A percentile compares a stretch with the other conserved stretches of the same genome.
These are phyloP conservation scores for Zychaea mexicana DNA, from an alignment of 371 early-diverging fungal species.

Conservation along the genomic window DNA sequence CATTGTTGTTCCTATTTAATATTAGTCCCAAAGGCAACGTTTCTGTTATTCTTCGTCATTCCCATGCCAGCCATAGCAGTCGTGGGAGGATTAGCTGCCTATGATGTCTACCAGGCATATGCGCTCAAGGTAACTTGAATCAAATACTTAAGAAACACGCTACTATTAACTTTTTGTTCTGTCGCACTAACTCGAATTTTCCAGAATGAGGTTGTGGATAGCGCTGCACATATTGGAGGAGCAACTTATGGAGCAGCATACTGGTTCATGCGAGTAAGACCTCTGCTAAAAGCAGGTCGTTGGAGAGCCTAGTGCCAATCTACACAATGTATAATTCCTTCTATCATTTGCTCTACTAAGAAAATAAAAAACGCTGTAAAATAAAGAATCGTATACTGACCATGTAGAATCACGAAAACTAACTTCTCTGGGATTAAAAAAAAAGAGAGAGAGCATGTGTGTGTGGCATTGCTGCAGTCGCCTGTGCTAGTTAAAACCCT, in stretches of 20 bases:
- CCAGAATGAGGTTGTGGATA: constrained; percentile 51
- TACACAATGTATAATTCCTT: neutral
- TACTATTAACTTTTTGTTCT: neutral
- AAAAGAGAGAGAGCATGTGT: neutral
- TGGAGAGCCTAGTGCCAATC: constrained; percentile 16
- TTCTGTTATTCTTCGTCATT: constrained; percentile 58
- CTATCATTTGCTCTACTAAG: too few species aligned
- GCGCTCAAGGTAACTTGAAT: constrained; percentile 35
- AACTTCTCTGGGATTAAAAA: constrained; percentile 43
- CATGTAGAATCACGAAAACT: neutral
- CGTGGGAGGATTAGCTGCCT: constrained; percentile 45
- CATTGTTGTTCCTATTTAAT: neutral
- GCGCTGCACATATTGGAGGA: constrained; percentile 64
- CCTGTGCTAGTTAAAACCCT: too few species aligned
- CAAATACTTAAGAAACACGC: neutral
- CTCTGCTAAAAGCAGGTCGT: constrained; percentile 40
- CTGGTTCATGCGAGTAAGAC: constrained; percentile 52
- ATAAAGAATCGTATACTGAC: neutral
- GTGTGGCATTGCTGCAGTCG: neutral
- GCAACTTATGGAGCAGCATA: constrained; percentile 58
- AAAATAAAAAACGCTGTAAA: neutral
- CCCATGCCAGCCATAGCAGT: constrained; percentile 60
- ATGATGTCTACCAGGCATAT: constrained; percentile 43
- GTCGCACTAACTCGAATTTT: neutral
- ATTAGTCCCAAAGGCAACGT: constrained; percentile 50